Base-by-base conservation (phyloP, 139 green algal genomes). In the Monoraphidium neglectum region DNA sequence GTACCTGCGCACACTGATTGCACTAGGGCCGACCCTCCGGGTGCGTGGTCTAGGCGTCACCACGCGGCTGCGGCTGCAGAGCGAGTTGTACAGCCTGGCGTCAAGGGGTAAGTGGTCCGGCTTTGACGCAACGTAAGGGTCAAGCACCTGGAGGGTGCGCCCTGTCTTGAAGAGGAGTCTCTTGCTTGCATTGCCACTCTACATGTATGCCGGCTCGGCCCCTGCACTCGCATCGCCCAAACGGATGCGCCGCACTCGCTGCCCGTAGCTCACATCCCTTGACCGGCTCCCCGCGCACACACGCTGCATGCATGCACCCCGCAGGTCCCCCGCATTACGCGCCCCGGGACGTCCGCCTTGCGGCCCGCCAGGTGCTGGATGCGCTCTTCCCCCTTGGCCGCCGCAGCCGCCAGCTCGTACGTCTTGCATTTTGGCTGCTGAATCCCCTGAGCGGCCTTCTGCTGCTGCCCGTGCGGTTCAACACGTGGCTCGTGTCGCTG, bases 71-170 rank as follows among this genome's bases (percentile, higher is more conserved):
- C 68, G 84, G 13, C 76, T 92, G 40, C 83, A 93, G 81, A 82
- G 64, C 35, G 89, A 93, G 77, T 76, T 96, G 15, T 94, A 94
- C 83, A 74, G 80, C 38, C 86, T 96, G 18, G 92, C 89, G 6
- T 80, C 83, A 47, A 78, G 78, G 59, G 46, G 72, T 81, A 54
- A 15, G 66, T 12, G 15, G 60, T 1, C 10, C 38, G 51, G 2
- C 18, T 32, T 2, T 2, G 33, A 13, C 8, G 62, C 3, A 49
- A 3, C 2, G 32, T 4, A 23, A 23, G 54, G 23, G 54, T 63
- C 5, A 13, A 6, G 54, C 26, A 51, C 8, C 8, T 8, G 8
- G 43, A 51, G 43, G 8, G 12, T 51, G 43, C 43, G 8, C 43
- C 8, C 43, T 51, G 8, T 51, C 8, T 12, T 51, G n/a, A n/a